phyloP scores from a whole-genome alignment of 2,329 filamentous ascomycete genomes.

The Pyrenochaeta sp. region DNA sequence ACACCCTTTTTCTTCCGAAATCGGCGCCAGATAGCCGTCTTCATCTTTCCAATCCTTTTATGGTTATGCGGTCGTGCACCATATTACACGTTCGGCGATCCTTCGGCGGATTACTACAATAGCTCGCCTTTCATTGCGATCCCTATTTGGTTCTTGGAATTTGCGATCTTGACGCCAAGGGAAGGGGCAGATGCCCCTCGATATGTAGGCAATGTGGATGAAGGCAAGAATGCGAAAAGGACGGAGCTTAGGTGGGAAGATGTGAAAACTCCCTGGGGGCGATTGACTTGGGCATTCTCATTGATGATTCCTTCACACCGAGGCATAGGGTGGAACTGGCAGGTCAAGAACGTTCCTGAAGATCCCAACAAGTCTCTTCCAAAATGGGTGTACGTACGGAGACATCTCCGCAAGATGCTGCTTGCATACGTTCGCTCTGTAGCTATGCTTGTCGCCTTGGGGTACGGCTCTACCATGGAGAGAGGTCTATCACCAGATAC shows the following conservation, averaged over 20 bases:
- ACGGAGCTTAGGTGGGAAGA: too few species aligned
- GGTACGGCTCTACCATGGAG: neutral
- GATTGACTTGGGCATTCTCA: neutral
- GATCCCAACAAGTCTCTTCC: neutral
- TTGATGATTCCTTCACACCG: slow-evolving; percentile 7
- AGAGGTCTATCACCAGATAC: neutral
- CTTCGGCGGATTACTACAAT: slow-evolving; percentile 13
- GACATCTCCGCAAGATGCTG: neutral
- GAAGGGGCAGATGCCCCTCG: slow-evolving; percentile 3
- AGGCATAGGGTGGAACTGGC: slow-evolving; percentile 13
- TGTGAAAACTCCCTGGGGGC: neutral
- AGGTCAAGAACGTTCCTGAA: slow-evolving; percentile 6
- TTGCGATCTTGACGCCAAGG: slow-evolving; percentile 5
- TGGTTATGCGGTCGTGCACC: slow-evolving; percentile 4
- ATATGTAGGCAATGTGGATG: neutral
- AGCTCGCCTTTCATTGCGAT: slow-evolving; percentile 7
- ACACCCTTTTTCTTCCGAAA: neutral
- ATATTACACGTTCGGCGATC: slow-evolving; percentile 9
- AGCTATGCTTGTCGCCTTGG: slow-evolving; percentile 1
- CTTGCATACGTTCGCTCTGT: neutral
- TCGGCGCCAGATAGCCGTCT: neutral
- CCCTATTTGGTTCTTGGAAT: slow-evolving; percentile 15
- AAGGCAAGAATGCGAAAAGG: neutral
- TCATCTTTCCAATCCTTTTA: neutral
- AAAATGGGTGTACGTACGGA: slow-evolving; percentile 2